A percentile compares a stretch with the other conserved stretches of the same genome.
Conservation (phyloP, 2,329 filamentous ascomycete species). For the Cladosporium sp. region DNA sequence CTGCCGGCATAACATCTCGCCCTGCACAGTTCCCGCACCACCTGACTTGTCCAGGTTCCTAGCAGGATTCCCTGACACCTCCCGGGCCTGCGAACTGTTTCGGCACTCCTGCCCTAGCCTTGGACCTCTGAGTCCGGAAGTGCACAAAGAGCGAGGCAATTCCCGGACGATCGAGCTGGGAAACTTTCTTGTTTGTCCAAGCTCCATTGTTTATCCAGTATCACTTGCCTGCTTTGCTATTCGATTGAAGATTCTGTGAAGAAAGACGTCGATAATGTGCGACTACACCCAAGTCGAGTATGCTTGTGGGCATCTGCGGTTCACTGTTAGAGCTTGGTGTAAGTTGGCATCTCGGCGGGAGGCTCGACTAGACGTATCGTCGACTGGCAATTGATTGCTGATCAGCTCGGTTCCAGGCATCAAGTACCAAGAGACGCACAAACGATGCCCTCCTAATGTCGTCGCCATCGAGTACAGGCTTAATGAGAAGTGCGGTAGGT, state of each 20-base stretch:
- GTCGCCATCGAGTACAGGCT: constrained; percentile 48
- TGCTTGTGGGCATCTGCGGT: constrained; percentile 50
- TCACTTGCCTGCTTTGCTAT: background rate
- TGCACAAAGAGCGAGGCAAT: no score
- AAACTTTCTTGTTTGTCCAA: constrained; percentile 11
- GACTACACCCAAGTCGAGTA: constrained; percentile 56
- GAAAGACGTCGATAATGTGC: constrained; percentile 40
- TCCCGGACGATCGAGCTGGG: background rate
- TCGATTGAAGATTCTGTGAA: background rate
- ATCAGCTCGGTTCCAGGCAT: constrained; percentile 20
- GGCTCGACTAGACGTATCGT: background rate
- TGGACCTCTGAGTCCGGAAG: background rate
- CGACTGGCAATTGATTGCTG: background rate
- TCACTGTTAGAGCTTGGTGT: constrained; percentile 52
- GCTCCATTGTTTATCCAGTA: no score
- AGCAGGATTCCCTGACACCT: no score
- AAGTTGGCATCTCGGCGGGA: background rate
- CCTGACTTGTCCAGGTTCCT: background rate
- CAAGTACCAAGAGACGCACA: constrained; percentile 49
- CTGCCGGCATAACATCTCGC: constrained; percentile 9
- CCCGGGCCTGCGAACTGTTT: background rate
- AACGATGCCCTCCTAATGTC: constrained; percentile 50
- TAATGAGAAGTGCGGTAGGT: constrained; percentile 42
- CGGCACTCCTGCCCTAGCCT: constrained; percentile 1
- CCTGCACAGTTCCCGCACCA: constrained; percentile 5